Evolutionary conservation across 768 basidiomycete genomes (phyloP), one percentile per base, ranked within the genome.

Genomic region (Mycena indigotica): DNA sequence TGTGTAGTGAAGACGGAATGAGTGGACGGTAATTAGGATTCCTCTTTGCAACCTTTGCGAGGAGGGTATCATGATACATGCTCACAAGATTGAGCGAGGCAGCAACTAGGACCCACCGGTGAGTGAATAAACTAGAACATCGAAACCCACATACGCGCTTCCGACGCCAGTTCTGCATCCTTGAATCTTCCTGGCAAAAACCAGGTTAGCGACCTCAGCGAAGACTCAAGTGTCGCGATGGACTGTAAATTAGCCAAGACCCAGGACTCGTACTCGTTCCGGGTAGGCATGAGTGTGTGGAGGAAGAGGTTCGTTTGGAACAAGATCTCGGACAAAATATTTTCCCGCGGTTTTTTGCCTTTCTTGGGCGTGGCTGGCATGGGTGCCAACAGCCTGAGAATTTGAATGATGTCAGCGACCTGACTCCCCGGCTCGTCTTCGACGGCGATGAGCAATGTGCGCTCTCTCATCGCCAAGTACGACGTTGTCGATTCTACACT

Each of bases 101-200:
- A 38, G 93, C 91, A 52, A 98, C 95, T 98, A 70, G 26, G 39
- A 53, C 58, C 55, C 56, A 61, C 56, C 54, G 57, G 49, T 63
- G 53, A 61, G 60, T 62, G 55, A 55, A 35, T n/a, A 52, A 29
- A 21, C 40, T 56, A 49, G 50, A 29, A 60, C 53, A 45, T 30
- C 28, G 50, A 59, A 50, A 54, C 54, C 46, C 60, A 91, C 94
- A 81, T 64, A 96, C 95, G 78, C 67, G 89, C 85, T 83, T 98
- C 96, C 13, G 93, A 94, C 58, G 92, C 95, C 50, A 98, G 78
- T 72, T 98, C 95, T 45, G 95, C 94, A 80, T 98, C 95, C 74
- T 93, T 94, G 83, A 98, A 98, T 62, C 95, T 84, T 58, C 95
- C 95, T 41, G 96, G 96, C 41, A 98, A 76, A 66, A 98, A 87